Conservation (phyloP, 2,329 filamentous ascomycete species). For the Diaporthe ampelina region DNA sequence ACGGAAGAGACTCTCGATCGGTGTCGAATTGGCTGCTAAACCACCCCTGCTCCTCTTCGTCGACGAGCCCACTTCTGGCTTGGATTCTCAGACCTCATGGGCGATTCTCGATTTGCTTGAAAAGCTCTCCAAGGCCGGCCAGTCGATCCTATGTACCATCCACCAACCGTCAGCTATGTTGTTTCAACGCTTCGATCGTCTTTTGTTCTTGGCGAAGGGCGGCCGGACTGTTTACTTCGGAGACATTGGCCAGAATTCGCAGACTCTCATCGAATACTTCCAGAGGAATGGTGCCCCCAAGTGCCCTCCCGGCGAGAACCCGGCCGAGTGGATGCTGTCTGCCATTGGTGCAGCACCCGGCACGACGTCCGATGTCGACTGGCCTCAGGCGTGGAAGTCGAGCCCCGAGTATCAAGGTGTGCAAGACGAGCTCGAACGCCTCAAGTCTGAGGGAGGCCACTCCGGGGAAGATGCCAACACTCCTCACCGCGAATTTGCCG, state of each 20-base stretch:
- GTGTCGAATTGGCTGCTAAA: conserved; percentile 95
- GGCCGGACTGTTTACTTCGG: conserved; percentile 85
- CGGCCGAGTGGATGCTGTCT: conserved; percentile 76
- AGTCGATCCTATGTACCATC: conserved; percentile 92
- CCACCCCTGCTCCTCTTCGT: conserved; percentile 89
- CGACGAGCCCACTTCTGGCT: conserved; percentile 91
- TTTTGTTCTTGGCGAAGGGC: conserved; percentile 80
- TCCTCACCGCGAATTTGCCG: conserved; percentile 83
- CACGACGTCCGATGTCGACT: conserved; percentile 55
- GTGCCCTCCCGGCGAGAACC: conserved; percentile 70
- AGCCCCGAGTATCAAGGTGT: conserved; percentile 49
- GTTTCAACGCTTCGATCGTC: conserved; percentile 87
- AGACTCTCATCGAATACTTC: conserved; percentile 65
- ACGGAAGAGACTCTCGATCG: conserved; percentile 61
- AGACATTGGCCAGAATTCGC: conserved; percentile 53
- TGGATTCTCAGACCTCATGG: conserved; percentile 92
- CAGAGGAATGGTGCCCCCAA: conserved; percentile 70
- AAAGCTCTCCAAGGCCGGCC: conserved; percentile 87
- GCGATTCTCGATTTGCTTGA: conserved; percentile 87
- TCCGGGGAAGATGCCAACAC: not conserved
- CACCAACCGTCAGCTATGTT: conserved; percentile 93
- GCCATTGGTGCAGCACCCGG: conserved; percentile 58
- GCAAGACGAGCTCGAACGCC: conserved; percentile 47
- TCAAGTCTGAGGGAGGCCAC: conserved; percentile 54
- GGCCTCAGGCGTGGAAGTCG: conserved; percentile 51